Conservation (phyloP, 257 asterid species). For the Parsonsia alboflavescens region DNA sequence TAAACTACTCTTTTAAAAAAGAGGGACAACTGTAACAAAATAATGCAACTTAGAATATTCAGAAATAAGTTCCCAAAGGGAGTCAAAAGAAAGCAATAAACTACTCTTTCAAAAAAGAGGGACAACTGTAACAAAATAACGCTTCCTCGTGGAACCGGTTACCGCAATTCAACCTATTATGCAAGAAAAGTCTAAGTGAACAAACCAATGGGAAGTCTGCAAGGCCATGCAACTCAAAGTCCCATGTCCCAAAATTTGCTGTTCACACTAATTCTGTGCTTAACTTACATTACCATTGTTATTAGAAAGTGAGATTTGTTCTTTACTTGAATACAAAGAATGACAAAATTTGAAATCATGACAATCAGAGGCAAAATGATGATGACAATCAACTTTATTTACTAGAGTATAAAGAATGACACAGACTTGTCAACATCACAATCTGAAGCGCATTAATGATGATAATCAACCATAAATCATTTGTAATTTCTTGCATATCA, state of each 20-base stretch:
- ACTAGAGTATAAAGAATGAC: background rate
- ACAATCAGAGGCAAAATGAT: slow-evolving; percentile 3
- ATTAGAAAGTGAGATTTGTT: background rate
- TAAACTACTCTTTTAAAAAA: background rate
- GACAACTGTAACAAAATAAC: background rate
- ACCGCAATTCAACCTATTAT: background rate
- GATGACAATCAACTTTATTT: background rate
- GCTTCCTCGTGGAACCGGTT: background rate
- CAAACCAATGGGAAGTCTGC: background rate
- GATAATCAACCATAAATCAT: background rate
- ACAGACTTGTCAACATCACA: background rate
- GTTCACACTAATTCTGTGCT: background rate
- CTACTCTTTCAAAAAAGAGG: background rate
- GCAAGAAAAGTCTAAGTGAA: background rate
- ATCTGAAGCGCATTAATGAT: background rate
- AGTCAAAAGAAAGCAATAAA: background rate
- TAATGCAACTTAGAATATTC: background rate
- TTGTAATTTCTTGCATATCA: background rate
- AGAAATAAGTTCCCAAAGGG: background rate
- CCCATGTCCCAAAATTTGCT: background rate
- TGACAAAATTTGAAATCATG: background rate
- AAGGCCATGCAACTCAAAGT: background rate
- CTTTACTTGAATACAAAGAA: background rate
- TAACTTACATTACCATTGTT: background rate
- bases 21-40: background rate